Base-by-base conservation (phyloP, 2,329 filamentous ascomycete species). In the Rhynchosporium secalis region DNA sequence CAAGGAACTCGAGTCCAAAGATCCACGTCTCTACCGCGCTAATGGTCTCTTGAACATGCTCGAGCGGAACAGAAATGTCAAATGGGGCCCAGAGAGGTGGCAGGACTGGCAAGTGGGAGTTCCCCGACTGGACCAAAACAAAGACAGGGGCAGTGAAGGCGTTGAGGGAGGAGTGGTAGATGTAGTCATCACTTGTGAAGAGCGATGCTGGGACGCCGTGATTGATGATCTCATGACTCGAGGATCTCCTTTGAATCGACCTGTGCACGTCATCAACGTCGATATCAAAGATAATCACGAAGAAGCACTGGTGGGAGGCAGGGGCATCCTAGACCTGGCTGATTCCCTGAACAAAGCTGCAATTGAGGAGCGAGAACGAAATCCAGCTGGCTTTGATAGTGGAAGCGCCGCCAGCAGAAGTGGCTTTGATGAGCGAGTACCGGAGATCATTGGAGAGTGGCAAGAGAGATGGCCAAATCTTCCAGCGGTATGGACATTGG, bases 261-360 rank as follows among this genome's bases (percentile, higher is more conserved):
- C 95, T 0, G 95, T 99, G 0, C 95, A 99, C 74, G 91, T 99
- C 61, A 96, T 99, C 80, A 99, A 99, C 71, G 89, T 99, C 60
- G 95, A 99, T 75, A 99, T 99, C 73, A 94, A 90, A 76, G 95
- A 99, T 77, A 99, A 98, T 73, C 95, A 98, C 73, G 94, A 99
- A 75, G 95, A 99, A 76, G 95, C 95, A 0, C 82, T 94, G 28
- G 84, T 97, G 2, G 95, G 95, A 9, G 95, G 95, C 1, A 86
- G 89, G 69, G 95, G 91, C 49, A 99, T 99, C 63, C 81, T 98
- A 43, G 95, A 99, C 72, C 81, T 99, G 41, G 95, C 95, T 0
- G 86, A 94, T 72, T 86, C 86, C 38, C 78, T 99, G 63, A 98
- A 98, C 73, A 83, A 85, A 20, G 90, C 86, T 0, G 95, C 95